Evolutionary conservation across 306 rosid genomes (phyloP).

Genomic region (Trifolium pratense): DNA sequence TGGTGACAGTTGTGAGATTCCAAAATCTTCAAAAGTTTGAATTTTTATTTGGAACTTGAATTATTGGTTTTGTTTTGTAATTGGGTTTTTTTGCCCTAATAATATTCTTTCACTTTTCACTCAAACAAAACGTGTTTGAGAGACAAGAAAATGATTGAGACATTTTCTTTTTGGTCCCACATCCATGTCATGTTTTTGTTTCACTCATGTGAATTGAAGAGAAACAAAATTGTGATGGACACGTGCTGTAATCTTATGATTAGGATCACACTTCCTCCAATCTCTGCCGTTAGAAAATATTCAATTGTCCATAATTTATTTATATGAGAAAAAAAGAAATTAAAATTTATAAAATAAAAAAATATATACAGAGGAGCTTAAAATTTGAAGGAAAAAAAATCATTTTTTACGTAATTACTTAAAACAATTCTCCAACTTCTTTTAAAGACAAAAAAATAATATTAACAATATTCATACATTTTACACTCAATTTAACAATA

Average conservation of each 20-base stretch:
- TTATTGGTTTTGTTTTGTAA: conserved; percentile 7
- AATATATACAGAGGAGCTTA: too few relatives aligned
- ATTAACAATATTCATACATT: too few relatives aligned
- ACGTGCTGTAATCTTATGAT: not conserved
- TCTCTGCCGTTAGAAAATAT: not conserved
- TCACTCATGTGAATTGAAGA: not conserved
- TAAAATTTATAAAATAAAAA: too few relatives aligned
- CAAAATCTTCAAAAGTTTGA: conserved; percentile 36
- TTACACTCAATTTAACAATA: too few relatives aligned
- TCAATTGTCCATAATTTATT: not conserved
- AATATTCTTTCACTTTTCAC: not conserved
- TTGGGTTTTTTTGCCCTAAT: conserved; percentile 30
- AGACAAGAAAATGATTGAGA: conserved; percentile 45
- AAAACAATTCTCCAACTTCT: too few relatives aligned
- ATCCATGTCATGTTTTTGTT: not conserved
- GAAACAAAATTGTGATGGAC: not conserved
- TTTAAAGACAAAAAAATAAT: too few relatives aligned
- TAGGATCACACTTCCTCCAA: not conserved
- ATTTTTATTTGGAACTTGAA: conserved; percentile 36
- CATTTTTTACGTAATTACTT: too few relatives aligned
- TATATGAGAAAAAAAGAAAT: too few relatives aligned
- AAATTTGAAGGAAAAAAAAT: too few relatives aligned
- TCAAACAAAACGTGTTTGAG: conserved; percentile 39
- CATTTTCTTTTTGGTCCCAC: conserved; percentile 26
- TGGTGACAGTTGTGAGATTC: conserved; percentile 53